Base-by-base conservation (phyloP, 768 basidiomycete species). In the Boletellus ananiceps region DNA sequence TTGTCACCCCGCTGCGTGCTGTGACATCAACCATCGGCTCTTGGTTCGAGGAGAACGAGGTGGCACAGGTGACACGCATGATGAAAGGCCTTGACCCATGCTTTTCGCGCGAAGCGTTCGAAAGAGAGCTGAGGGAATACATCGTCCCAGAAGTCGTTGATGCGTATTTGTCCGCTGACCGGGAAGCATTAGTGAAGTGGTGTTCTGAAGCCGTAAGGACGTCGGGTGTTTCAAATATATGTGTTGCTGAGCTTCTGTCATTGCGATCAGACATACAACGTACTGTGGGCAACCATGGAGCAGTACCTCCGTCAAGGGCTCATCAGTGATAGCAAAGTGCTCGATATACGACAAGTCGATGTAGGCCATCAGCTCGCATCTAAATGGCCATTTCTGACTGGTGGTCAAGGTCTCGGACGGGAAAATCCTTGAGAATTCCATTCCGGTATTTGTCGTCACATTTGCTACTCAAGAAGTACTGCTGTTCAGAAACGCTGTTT, bases 121-220 rank as follows among this genome's bases (percentile, higher is more conserved):
- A 92, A 61, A 77, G 86, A 51, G 96, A 98, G 63, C 66, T 98
- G 49, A 73, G 94, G 51, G 96, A 98, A 69, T 99, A 97, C 61
- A 99, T 99, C 54, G 82, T 99, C 3, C 96, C 96, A 0, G 96
- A 99, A 65, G 84, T 99, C 12, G 92, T 99, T 7, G 96, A 99
- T 63, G 95, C 93, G 23, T 97, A 96, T 62, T 67, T 98, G 52
- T 86, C 82, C 47, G 94, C 91, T 23, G 96, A 98, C 63, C 79
- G 83, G 65, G 88, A 93, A 63, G 75, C 86, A 2, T 71, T 99
- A 59, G 81, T 78, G 63, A 80, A 80, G 52, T 99, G 96, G 96
- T 95, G 93, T 64, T 83, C 90, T 18, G 96, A 99, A 70, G 96
- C 92, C 45, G 94, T 95, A 63, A 65, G 93, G 70, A 9, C 29